phyloP scores from a whole-genome alignment of 805 yeast species.

The Cyberlindnera xylosilytica region DNA sequence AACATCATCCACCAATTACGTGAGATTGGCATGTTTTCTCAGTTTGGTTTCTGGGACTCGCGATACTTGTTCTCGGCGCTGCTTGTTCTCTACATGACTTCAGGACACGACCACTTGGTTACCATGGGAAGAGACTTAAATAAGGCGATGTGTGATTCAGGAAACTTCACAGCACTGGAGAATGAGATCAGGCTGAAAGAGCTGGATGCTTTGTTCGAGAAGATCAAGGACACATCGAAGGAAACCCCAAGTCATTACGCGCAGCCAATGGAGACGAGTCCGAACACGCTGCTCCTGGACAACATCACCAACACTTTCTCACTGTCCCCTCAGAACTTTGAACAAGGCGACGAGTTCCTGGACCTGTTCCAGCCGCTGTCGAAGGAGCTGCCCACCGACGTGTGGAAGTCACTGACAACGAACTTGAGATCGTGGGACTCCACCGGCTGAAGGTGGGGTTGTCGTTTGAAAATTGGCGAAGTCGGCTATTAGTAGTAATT shows the following conservation, averaged over 20 bases:
- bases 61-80: constrained; percentile 36
- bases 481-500: too few relatives aligned
- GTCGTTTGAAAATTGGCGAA: not conserved
- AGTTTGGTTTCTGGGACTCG: constrained; percentile 40
- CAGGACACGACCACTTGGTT: constrained; percentile 21
- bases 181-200: constrained; percentile 29
- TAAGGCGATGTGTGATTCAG: constrained; percentile 27
- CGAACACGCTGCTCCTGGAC: constrained; percentile 19
- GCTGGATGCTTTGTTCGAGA: constrained; percentile 22
- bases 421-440: constrained; percentile 25
- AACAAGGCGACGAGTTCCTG: constrained; percentile 3
- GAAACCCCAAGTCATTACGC: not conserved
- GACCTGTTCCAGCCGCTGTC: constrained; percentile 20
- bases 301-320: constrained; percentile 23
- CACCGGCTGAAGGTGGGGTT: constrained; percentile 8
- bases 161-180: constrained; percentile 32
- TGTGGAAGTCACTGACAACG: constrained; percentile 22
- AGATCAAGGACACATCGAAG: constrained; percentile 12
- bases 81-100: constrained; percentile 30
- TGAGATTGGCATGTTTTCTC: constrained; percentile 29
- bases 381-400: constrained; percentile 19
- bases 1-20: constrained; percentile 28
- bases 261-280: constrained; percentile 12
- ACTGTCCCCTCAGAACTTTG: constrained; percentile 8
- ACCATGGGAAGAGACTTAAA: constrained; percentile 25